phyloP scores from a whole-genome alignment of 78 protist species.

The Trichosphaerium sp. region DNA sequence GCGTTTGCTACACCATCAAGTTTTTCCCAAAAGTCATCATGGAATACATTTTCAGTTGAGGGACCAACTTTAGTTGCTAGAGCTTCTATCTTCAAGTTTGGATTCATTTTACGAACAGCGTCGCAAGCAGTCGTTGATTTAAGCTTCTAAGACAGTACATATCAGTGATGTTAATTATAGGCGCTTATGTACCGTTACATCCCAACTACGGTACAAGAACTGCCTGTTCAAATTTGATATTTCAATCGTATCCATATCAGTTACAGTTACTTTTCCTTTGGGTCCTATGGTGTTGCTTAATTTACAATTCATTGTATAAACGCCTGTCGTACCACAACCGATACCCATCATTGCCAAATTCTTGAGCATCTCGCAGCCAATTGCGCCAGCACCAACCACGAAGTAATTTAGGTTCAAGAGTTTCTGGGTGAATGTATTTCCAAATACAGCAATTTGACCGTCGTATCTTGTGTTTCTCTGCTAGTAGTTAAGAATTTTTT shows the following conservation, averaged over 20 bases:
- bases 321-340: constrained; percentile 54
- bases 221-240: constrained; percentile 89
- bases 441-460: constrained; percentile 80
- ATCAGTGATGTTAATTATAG: neutral
- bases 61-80: constrained; percentile 62
- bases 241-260: constrained; percentile 96
- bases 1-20: constrained; percentile 85
- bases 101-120: constrained; percentile 90
- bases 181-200: too few species aligned
- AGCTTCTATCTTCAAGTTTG: constrained; percentile 56
- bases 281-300: too few species aligned
- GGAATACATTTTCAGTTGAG: constrained; percentile 83
- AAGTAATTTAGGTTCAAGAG: constrained; percentile 52
- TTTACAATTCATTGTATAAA: too few species aligned
- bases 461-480: constrained; percentile 77
- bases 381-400: constrained; percentile 97
- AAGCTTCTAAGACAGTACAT: constrained; percentile 21
- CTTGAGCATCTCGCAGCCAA: constrained; percentile 97
- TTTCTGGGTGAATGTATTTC: constrained; percentile 30
- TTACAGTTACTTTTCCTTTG: constrained; percentile 60
- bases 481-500: too few species aligned
- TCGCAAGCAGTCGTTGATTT: constrained; percentile 86
- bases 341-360: constrained; percentile 86
- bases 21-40: constrained; percentile 74
- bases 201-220: constrained; percentile 87